Base-by-base conservation (phyloP, 192 early-diverging fungal genomes). In the Umbelopsis isabellina region DNA sequence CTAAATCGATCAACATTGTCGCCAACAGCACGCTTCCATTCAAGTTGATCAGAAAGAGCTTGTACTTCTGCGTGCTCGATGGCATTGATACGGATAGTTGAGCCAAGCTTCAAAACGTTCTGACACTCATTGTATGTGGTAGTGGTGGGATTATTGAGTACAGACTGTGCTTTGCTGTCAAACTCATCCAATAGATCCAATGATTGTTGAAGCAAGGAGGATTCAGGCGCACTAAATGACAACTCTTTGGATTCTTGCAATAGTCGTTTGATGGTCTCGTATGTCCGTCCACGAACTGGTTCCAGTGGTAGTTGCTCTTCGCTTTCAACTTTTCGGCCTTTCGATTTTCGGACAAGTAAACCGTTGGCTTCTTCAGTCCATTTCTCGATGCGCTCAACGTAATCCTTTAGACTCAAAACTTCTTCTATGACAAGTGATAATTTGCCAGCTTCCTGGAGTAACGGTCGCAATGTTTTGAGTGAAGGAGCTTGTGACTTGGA, bases 281-380 rank as follows among this genome's bases (percentile, higher is more conserved):
- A 37, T 49, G 45, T 49, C 13, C 18, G 45, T 18, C 55, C 55
- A 35, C 55, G 55, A 6, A 30, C 55, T n/a, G 27, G 16, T 25
- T 61, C 55, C 2, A 61, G 15, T 18, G 55, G 12, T 16, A 30
- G 5, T 35, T 61, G 55, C 30, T 61, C 55, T 35, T 61, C 55
- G 30, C 16, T 22, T 61, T 61, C 55, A 25, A 30, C 50, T 22
- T 72, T 61, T 20, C 64, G 48, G 22, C 61, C 33, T 65, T 65
- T 65, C 18, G 64, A 25, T 52, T 80, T 83, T 18, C 82, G 73
- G 16, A 80, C 67, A 23, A 82, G 25, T 51, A 72, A 71, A 16
- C 74, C 75, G 9, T 82, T 77, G 9, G 77, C 77, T n/a, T 80
- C 70, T 35, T 81, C 79, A 15, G 83, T 75, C 84, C 84, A 85